Evolutionary conservation across 108 stramenopile species (phyloP), one percentile per base, ranked within the genome.

Genomic region (Pseudonitzschia multistriata): DNA sequence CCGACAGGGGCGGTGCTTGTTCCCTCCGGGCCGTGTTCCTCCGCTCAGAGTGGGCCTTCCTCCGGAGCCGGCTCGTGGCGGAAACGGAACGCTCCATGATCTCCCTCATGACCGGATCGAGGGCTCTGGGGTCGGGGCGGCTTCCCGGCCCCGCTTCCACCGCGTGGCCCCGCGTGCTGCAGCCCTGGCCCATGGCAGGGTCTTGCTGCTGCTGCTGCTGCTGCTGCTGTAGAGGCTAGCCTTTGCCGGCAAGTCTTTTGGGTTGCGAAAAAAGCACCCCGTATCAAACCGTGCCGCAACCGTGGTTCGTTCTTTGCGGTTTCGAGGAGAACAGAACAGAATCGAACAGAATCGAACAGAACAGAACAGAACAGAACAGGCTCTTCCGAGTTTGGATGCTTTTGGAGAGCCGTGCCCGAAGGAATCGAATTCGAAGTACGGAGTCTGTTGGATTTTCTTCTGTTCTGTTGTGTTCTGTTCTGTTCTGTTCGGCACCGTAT

Each of bases 191-290:
- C 31, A 49, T 68, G 30, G 37, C 8, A 5, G 37, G 37, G 5
- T 39, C 3, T 11, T 56, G 55, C 19, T 56, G 54, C 33, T 42
- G 49, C 49, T 62, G 36, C n/a, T 42, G 40, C 66, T 70, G 62
- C 54, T 48, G 54, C 77, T 60, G 39, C 67, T 76, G 67, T 76
- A 76, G 0, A 76, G 37, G 8, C 37, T 8, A 37, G 8, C 37
- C 8, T 8, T n/a, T n/a, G n/a, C n/a, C n/a, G n/a, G n/a, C n/a
- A n/a, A n/a, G n/a, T n/a, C n/a, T n/a, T n/a, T n/a, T n/a, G n/a
- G n/a, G n/a, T n/a, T n/a, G n/a, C n/a, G n/a, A n/a, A n/a, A n/a
- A n/a, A n/a, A n/a, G n/a, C n/a, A n/a, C n/a, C n/a, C n/a, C n/a
- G n/a, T n/a, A n/a, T n/a, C n/a, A n/a, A n/a, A n/a, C n/a, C n/a